Evolutionary conservation across 2,329 filamentous ascomycete species (phyloP).

Genomic region (Verticillium nubilum): DNA sequence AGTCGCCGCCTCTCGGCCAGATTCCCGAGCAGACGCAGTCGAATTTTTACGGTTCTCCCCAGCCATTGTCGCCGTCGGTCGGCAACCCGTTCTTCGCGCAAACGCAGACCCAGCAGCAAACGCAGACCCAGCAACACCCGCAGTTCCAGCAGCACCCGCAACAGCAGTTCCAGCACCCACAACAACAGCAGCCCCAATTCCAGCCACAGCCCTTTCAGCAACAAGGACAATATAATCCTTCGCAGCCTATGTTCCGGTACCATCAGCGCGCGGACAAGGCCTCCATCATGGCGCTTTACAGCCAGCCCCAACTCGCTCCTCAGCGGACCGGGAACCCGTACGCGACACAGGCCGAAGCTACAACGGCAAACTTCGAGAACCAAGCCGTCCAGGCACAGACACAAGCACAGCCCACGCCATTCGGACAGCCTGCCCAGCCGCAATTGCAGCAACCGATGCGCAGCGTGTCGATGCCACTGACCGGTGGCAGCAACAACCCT

Average conservation of each 20-base stretch:
- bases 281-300: slow-evolving; percentile 72
- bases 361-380: slow-evolving; percentile 12
- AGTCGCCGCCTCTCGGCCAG: slow-evolving; percentile 42
- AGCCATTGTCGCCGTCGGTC: slow-evolving; percentile 14
- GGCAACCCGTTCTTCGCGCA: slow-evolving; percentile 26
- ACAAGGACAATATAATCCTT: not conserved
- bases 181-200: slow-evolving; percentile 15
- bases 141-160: slow-evolving; percentile 15
- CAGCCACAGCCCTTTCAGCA: slow-evolving; percentile 19
- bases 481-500: slow-evolving; percentile 49
- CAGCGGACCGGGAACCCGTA: slow-evolving; percentile 18
- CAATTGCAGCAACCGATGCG: slow-evolving; percentile 14
- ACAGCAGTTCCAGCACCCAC: slow-evolving; percentile 21
- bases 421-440: slow-evolving; percentile 20
- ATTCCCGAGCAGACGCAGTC: slow-evolving; percentile 48
- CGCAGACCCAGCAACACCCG: slow-evolving; percentile 18
- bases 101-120: slow-evolving; percentile 19
- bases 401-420: slow-evolving; percentile 18
- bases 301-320: slow-evolving; percentile 49
- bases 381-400: slow-evolving; percentile 14
- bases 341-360: not conserved
- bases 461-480: slow-evolving; percentile 25
- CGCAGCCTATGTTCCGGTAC: slow-evolving; percentile 21
- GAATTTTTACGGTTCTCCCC: slow-evolving; percentile 28
- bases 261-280: slow-evolving; percentile 59